These are phyloP conservation scores for Entomortierella chlamydospora DNA, from an alignment of 192 early-diverging fungal genomes.

Conservation along the genomic window DNA sequence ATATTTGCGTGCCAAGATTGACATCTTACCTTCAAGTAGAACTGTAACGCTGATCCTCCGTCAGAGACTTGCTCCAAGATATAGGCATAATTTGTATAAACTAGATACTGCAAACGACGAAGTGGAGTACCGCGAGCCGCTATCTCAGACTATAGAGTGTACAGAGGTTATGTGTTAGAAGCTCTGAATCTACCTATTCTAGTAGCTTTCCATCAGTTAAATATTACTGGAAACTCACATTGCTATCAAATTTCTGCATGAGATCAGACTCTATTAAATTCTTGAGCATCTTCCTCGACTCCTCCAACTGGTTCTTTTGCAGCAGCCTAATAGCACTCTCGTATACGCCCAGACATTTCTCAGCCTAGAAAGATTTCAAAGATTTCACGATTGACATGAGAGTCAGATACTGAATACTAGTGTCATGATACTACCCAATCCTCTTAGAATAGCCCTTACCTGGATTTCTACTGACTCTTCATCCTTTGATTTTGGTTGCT, in stretches of 20 bases:
- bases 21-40: constrained; percentile 56
- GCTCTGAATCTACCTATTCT: no score
- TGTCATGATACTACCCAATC: no score
- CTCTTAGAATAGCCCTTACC: constrained; percentile 11
- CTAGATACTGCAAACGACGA: constrained; percentile 58
- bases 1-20: background rate
- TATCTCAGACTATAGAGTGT: constrained; percentile 22
- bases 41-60: constrained; percentile 50
- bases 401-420: no score
- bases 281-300: constrained; percentile 53
- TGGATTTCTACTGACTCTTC: constrained; percentile 55
- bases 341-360: constrained; percentile 57
- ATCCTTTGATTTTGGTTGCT: constrained; percentile 31
- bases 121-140: constrained; percentile 50
- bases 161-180: no score
- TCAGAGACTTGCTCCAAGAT: constrained; percentile 55
- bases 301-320: constrained; percentile 50
- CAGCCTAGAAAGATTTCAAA: constrained; percentile 43
- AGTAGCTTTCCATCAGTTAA: background rate
- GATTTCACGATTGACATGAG: no score
- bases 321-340: constrained; percentile 57
- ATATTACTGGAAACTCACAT: no score
- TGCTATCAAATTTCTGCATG: constrained; percentile 49
- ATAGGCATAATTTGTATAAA: constrained; percentile 63
- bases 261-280: constrained; percentile 54